Percentiles rank a stretch among this genome's conserved stretches.
These are phyloP conservation scores for Epithele typhae DNA, from an alignment of 768 basidiomycete genomes.

Conservation along the genomic window DNA sequence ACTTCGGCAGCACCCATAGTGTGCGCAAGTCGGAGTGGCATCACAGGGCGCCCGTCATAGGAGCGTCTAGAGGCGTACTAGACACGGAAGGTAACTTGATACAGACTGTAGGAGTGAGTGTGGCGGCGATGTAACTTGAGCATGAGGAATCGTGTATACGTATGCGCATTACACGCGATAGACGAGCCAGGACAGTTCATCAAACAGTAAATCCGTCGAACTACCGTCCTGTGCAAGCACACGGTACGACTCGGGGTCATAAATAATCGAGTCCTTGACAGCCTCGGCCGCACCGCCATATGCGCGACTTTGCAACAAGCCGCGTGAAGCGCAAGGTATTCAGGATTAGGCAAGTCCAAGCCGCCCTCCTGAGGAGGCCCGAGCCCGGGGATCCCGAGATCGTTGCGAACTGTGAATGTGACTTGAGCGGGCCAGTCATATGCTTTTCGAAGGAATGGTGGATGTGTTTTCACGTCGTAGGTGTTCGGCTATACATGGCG, in stretches of 20 bases:
- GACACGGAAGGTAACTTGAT: no score
- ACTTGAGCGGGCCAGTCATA: neutral
- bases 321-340: slow-evolving; percentile 1
- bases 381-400: neutral
- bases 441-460: no score
- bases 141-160: no score
- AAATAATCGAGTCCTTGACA: neutral
- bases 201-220: neutral
- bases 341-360: neutral
- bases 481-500: neutral
- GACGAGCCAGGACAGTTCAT: no score
- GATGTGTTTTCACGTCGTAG: neutral
- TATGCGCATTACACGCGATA: no score
- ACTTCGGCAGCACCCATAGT: no score
- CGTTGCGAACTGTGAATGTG: neutral
- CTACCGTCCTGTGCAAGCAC: neutral
- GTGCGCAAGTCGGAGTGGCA: no score
- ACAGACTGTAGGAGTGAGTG: no score
- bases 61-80: no score
- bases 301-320: neutral
- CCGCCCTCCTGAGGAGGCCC: neutral
- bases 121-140: no score
- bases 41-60: no score
- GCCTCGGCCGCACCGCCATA: slow-evolving; percentile 1
- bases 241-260: neutral